Percentiles rank a stretch among this genome's conserved stretches.
phyloP scores from a whole-genome alignment of 495 filamentous ascomycete genomes.

The Glarea lozoyensis region DNA sequence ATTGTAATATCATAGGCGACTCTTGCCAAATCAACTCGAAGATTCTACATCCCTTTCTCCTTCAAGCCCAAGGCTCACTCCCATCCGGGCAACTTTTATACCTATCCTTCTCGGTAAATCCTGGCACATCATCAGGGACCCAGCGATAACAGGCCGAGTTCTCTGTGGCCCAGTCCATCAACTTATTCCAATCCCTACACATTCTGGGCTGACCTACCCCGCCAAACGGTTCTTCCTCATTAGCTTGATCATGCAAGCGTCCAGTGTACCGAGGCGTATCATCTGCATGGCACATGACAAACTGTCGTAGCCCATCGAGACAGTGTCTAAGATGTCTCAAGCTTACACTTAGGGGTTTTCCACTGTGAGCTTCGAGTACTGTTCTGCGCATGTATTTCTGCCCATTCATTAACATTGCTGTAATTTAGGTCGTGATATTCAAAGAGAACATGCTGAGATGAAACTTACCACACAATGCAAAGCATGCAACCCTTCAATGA shows the following conservation, averaged over 20 bases:
- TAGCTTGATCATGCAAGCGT: conserved; percentile 1
- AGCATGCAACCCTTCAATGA: not conserved
- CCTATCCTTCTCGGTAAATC: conserved; percentile 1
- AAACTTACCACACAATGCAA: not conserved
- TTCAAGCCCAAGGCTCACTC: too few species aligned
- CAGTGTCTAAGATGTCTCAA: conserved; percentile 11
- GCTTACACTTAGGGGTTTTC: not conserved
- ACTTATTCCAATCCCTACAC: not conserved
- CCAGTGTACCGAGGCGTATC: conserved; percentile 15
- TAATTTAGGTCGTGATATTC: not conserved
- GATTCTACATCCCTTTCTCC: too few species aligned
- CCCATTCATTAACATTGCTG: not conserved
- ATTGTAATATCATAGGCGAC: too few species aligned
- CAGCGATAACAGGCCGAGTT: not conserved
- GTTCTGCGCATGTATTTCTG: not conserved
- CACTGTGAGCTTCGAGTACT: not conserved
- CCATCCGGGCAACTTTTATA: conserved; percentile 4
- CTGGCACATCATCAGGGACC: not conserved
- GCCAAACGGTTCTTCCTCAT: not conserved
- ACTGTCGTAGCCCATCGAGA: conserved; percentile 5
- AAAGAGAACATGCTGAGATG: not conserved
- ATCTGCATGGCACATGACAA: conserved; percentile 16
- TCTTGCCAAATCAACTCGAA: too few species aligned
- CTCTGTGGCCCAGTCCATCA: not conserved
- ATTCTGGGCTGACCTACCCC: not conserved